phyloP scores from a whole-genome alignment of 192 early-diverging fungal species.

The Coemansia sp. region DNA sequence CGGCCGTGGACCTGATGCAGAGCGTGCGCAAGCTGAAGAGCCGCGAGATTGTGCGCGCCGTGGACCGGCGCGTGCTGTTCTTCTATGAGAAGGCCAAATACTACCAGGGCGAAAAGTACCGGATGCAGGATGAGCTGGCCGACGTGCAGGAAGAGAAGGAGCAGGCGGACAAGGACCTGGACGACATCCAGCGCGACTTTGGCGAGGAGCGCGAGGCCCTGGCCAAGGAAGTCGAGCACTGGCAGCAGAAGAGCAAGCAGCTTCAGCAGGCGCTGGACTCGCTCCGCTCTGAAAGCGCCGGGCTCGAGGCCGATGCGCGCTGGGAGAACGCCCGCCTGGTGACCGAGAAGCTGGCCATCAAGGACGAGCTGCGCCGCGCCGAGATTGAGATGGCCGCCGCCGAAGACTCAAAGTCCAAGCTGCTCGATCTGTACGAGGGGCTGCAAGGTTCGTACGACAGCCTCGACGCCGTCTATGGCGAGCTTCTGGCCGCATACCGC shows the following conservation, averaged over 20 bases:
- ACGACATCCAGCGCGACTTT: conserved; percentile 45
- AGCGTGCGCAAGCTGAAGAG: conserved; percentile 37
- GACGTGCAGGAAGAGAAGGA: conserved; percentile 32
- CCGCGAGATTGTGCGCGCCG: conserved; percentile 25
- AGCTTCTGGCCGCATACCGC: conserved; percentile 37
- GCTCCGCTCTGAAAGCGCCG: conserved; percentile 16
- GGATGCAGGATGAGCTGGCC: conserved; percentile 37
- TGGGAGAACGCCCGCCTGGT: conserved; percentile 41
- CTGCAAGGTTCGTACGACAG: conserved; percentile 25
- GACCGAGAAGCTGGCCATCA: conserved; percentile 40
- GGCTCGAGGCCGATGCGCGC: conserved; percentile 34
- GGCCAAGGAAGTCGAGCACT: conserved; percentile 35
- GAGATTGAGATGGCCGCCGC: conserved; percentile 41
- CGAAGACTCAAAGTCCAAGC: conserved; percentile 28
- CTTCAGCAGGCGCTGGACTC: conserved; percentile 26
- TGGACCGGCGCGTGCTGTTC: conserved; percentile 43
- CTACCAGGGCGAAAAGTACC: conserved; percentile 49
- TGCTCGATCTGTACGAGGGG: conserved; percentile 34
- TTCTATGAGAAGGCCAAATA: conserved; percentile 50
- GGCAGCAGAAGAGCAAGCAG: conserved; percentile 31
- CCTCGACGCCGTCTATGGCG: conserved; percentile 27
- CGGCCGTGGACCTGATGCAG: conserved; percentile 19
- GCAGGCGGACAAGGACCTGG: conserved; percentile 39
- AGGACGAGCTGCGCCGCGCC: conserved; percentile 39
- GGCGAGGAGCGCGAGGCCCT: conserved; percentile 42